Evolutionary conservation across 331 rosid species (phyloP).

Genomic region (Malus hybrid): DNA sequence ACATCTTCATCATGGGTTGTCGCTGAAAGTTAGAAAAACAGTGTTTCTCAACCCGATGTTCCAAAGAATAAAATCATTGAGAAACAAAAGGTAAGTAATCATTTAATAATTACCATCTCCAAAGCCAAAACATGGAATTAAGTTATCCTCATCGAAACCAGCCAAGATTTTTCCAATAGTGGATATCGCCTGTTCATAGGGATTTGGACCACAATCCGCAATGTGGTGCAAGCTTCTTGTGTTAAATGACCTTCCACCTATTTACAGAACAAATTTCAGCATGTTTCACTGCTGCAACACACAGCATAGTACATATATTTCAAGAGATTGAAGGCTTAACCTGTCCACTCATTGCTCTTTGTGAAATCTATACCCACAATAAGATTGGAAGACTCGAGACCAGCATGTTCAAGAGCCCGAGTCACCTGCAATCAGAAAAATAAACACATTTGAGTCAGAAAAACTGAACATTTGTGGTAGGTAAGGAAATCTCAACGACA

Average conservation of each 20-base stretch:
- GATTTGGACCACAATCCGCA: constrained; percentile 38
- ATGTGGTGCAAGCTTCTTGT: constrained; percentile 62
- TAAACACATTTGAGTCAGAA: background rate
- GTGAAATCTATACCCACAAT: constrained; percentile 84
- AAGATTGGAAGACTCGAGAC: constrained; percentile 76
- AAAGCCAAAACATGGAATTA: constrained; percentile 84
- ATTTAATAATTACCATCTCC: constrained; percentile 61
- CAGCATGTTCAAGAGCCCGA: constrained; percentile 63
- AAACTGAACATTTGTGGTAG: background rate
- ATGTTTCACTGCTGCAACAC: constrained; percentile 3
- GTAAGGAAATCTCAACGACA: background rate
- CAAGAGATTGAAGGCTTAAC: constrained; percentile 20
- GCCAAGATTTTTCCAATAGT: constrained; percentile 66
- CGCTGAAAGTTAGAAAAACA: constrained; percentile 35
- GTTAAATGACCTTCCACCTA: constrained; percentile 52
- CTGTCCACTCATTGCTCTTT: constrained; percentile 89
- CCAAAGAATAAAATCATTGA: background rate
- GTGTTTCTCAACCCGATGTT: background rate
- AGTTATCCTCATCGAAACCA: constrained; percentile 69
- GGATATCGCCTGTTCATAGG: constrained; percentile 77
- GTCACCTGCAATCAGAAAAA: constrained; percentile 41
- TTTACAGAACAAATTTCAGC: constrained; percentile 23
- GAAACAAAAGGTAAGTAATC: background rate
- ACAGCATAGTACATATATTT: background rate
- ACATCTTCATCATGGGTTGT: constrained; percentile 78